Evolutionary conservation across 805 yeast genomes (phyloP), one percentile per base, ranked within the genome.

Genomic region (Saccharomycopsis amapae): DNA sequence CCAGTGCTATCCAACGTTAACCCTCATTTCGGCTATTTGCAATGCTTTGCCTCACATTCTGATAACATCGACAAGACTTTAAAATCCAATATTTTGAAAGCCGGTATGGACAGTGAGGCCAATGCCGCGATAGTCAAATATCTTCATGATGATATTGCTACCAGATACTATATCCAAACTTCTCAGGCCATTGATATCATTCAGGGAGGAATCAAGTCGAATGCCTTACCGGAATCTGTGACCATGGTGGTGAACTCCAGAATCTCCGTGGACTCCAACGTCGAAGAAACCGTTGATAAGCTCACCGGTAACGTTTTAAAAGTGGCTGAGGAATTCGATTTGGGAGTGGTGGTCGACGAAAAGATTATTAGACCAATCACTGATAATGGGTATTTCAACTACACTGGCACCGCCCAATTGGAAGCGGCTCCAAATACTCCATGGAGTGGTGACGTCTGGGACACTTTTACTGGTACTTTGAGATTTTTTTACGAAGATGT

Each of bases 161-260:
- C 54, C 38, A 61, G 67, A 47, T 75, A 71, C 51, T 58, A 73
- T 42, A 62, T 80, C 20, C 66, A 71, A 44, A 82, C 90, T 0
- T 72, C 85, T 3, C 85, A 78, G 61, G 83, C 90, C 0, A 69
- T 74, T 38, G 87, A 81, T 56, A 69, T 80, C 20, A 68, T 85
- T 49, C 57, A 63, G 10, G 93, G 93, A 24, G 95, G 94, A 37
- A 72, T 78, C 48, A 85, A 85, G 62, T 70, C 80, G 22, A 85
- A 85, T 57, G 88, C 93, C 1, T 64, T 85, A 39, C 94, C 95
- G 2, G 90, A 84, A 58, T 61, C 67, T 22, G 75, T 75, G 2
- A 60, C 63, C 25, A 66, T 78, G 35, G 57, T 70, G 30, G 67
- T 81, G 37, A 83, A 85, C 62, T 82, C 81, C 56, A 69, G 94